Evolutionary conservation across 148 eudicot genomes (phyloP).

Genomic region (Beta vulgaris): DNA sequence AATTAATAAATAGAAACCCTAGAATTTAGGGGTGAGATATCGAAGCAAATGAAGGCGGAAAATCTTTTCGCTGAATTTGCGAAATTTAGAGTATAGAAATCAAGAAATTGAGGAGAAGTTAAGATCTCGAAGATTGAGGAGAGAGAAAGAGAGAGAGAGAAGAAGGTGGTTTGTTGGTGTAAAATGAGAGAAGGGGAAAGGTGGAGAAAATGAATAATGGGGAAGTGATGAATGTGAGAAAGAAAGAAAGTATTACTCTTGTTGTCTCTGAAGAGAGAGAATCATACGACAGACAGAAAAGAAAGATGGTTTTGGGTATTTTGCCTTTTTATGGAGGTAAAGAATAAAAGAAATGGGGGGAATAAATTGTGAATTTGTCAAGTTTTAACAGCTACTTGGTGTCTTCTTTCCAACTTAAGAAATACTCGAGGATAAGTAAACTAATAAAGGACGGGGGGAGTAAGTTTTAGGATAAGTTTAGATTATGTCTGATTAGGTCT

Average conservation of each 20-base stretch:
- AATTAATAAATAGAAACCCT: constrained; percentile 15
- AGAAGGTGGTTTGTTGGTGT: constrained; percentile 21
- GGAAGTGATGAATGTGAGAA: not conserved
- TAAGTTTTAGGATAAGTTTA: no score
- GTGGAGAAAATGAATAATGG: not conserved
- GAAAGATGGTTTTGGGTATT: not conserved
- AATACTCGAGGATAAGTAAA: no score
- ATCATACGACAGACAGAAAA: no score
- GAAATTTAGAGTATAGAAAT: constrained; percentile 12
- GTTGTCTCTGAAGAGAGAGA: not conserved
- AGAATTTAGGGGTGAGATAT: constrained; percentile 14
- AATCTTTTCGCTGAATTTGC: not conserved
- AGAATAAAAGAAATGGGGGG: not conserved
- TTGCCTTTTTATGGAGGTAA: not conserved
- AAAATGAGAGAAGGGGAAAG: constrained; percentile 14
- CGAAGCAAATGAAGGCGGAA: not conserved
- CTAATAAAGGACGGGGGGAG: no score
- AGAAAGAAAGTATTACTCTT: not conserved
- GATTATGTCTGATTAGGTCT: no score
- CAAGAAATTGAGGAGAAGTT: not conserved
- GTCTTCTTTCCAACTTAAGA: no score
- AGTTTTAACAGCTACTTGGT: not conserved
- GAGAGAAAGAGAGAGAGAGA: not conserved
- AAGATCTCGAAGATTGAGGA: constrained; percentile 21
- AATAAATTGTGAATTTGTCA: not conserved